A percentile compares a stretch with the other conserved stretches of the same genome.
Conservation (phyloP, 2,329 filamentous ascomycete genomes). For the Colletotrichum endophyticum region DNA sequence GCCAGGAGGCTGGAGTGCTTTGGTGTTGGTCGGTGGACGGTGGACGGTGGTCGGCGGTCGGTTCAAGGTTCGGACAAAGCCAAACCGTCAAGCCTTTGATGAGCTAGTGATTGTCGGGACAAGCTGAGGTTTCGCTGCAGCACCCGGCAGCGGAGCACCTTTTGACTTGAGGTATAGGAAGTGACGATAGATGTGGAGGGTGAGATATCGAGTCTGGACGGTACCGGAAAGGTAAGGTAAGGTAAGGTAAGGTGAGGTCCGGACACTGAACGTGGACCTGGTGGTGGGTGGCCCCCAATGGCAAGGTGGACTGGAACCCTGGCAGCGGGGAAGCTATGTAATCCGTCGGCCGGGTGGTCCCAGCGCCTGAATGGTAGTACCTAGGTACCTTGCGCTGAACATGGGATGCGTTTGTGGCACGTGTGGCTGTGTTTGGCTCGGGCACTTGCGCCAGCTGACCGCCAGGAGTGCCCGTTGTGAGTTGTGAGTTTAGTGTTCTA, state of each 20-base stretch:
- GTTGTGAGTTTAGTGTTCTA: not conserved
- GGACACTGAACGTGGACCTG: not conserved
- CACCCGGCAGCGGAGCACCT: not conserved
- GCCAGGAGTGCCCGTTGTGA: too few species aligned
- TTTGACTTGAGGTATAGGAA: not conserved
- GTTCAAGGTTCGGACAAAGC: not conserved
- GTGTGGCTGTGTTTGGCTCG: not conserved
- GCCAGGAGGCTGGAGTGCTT: not conserved
- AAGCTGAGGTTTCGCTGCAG: not conserved
- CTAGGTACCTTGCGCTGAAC: not conserved
- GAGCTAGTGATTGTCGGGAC: not conserved
- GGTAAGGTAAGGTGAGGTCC: not conserved
- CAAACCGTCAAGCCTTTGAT: not conserved
- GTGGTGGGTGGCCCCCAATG: not conserved
- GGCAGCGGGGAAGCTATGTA: slow-evolving; percentile 18
- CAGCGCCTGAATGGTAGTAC: not conserved
- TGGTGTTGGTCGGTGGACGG: not conserved
- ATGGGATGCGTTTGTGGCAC: not conserved
- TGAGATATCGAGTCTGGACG: not conserved
- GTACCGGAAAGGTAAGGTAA: not conserved
- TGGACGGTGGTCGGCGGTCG: not conserved
- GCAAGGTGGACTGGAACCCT: slow-evolving; percentile 6
- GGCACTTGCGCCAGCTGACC: not conserved
- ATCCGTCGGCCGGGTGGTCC: slow-evolving; percentile 1
- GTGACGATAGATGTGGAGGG: not conserved